These are phyloP conservation scores for Saxophila tyrrhenica DNA, from an alignment of 495 filamentous ascomycete species.

Conservation along the genomic window DNA sequence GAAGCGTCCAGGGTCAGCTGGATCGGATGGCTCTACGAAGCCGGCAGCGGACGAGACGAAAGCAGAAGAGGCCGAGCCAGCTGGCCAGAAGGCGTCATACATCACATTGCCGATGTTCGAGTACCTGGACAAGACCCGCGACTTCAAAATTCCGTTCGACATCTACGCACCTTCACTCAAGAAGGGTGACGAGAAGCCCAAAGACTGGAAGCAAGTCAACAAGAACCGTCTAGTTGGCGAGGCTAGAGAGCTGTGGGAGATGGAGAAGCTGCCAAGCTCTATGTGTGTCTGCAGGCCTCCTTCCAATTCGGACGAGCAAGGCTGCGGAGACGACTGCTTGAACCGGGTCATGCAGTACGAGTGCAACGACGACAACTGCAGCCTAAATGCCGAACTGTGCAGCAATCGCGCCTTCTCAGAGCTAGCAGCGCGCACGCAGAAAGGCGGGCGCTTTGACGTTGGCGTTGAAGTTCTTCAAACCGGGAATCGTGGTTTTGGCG, in stretches of 20 bases:
- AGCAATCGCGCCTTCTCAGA: slow-evolving; percentile 79
- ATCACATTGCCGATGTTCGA: slow-evolving; percentile 21
- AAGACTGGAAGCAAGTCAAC: slow-evolving; percentile 80
- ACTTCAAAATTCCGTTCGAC: slow-evolving; percentile 84
- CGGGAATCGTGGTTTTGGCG: slow-evolving; percentile 73
- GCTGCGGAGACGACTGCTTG: slow-evolving; percentile 81
- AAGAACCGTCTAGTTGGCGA: slow-evolving; percentile 92
- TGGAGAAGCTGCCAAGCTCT: slow-evolving; percentile 59
- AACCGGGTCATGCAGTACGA: slow-evolving; percentile 96
- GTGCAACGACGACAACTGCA: slow-evolving; percentile 84
- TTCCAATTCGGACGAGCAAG: slow-evolving; percentile 40
- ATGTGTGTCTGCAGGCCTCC: slow-evolving; percentile 62
- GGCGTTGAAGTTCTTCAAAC: slow-evolving; percentile 95
- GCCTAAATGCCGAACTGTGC: slow-evolving; percentile 56
- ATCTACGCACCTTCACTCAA: slow-evolving; percentile 70
- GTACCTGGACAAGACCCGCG: slow-evolving; percentile 52
- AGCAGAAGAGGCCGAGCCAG: slow-evolving; percentile 49
- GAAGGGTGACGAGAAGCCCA: slow-evolving; percentile 74
- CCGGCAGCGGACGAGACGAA: slow-evolving; percentile 41
- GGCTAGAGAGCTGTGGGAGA: slow-evolving; percentile 72
- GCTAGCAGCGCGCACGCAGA: slow-evolving; percentile 32
- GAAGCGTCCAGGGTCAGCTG: slow-evolving; percentile 42
- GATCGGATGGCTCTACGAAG: slow-evolving; percentile 27
- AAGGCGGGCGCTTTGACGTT: slow-evolving; percentile 65
- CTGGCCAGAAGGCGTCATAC: background rate